Base-by-base conservation (phyloP, 768 basidiomycete genomes). In the Macrolepiota dolichaula region DNA sequence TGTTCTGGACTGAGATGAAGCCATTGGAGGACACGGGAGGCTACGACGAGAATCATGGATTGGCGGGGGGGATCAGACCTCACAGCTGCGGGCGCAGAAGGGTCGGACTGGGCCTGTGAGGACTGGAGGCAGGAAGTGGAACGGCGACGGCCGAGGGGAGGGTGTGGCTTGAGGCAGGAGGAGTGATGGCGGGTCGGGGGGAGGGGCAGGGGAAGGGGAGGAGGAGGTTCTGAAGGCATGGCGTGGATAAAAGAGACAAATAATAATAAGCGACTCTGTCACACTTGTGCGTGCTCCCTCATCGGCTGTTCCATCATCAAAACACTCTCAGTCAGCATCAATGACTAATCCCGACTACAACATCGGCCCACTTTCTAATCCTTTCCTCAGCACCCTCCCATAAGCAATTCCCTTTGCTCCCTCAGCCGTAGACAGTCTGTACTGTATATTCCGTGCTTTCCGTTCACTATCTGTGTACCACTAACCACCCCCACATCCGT, bases 81-180 rank as follows among this genome's bases (percentile, higher is more conserved):
- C 32, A 64, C 51, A 50, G 62, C 65, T 51, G 60, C 56, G 57
- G 37, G 54, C 55, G 10, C 50, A 55, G 53, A 63, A 56, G 61
- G 61, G n/a, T 51, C 65, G 62, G 40, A 70, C 44, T 36, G 69
- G 61, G 65, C 13, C 51, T 66, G 58, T 55, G 67, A 9, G 62
- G 29, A 72, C 70, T 77, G 72, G 51, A 85, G 73, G 63, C 76
- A 79, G 15, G 81, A 81, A 61, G 76, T 76, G 10, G 83, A 85
- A 15, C 82, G 80, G 62, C 84, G 78, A 60, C 83, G 77, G 44
- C 83, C 85, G 52, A 86, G 79, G 59, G 84, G 76, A 65, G 73
- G 71, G 66, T 83, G 70, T 49, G 86, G 79, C 54, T 77, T 82
- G 25, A 83, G 83, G 47, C 86, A 88, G 50, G 82, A 86, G 0